These are phyloP conservation scores for Xylariales sp. DNA, from an alignment of 2,329 filamentous ascomycete species.

Conservation along the genomic window DNA sequence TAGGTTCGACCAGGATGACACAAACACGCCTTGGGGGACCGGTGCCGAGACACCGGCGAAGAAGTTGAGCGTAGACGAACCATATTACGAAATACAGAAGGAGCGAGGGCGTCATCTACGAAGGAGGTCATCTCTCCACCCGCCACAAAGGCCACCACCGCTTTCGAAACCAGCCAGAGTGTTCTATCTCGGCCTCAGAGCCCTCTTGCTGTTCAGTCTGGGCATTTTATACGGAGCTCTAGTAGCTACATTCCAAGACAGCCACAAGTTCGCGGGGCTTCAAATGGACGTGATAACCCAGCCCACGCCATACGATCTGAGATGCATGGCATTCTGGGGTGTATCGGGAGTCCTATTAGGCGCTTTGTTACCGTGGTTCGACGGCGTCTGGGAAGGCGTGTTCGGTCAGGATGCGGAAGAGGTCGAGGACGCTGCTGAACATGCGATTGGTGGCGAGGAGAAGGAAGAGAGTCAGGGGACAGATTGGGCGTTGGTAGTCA, in stretches of 20 bases:
- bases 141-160: constrained; percentile 22
- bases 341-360: constrained; percentile 72
- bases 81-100: constrained; percentile 20
- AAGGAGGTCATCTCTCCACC: constrained; percentile 30
- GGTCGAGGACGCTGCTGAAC: constrained; percentile 14
- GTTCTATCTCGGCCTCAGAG: constrained; percentile 54
- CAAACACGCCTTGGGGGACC: constrained; percentile 71
- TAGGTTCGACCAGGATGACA: constrained; percentile 45
- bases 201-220: constrained; percentile 66
- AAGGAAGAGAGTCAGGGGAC: constrained; percentile 35
- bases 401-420: constrained; percentile 31
- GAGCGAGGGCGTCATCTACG: constrained; percentile 28
- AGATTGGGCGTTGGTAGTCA: constrained; percentile 67
- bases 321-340: constrained; percentile 79
- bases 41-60: constrained; percentile 65
- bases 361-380: constrained; percentile 77
- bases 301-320: constrained; percentile 44
- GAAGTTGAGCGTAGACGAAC: constrained; percentile 31
- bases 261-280: constrained; percentile 58
- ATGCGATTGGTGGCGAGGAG: constrained; percentile 21
- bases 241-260: constrained; percentile 73
- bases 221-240: constrained; percentile 80
- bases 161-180: constrained; percentile 24
- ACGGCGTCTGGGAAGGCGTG: constrained; percentile 64
- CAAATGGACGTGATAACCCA: constrained; percentile 44